These are phyloP conservation scores for Salvia rosmarinus DNA, from an alignment of 257 asterid genomes.

Conservation along the genomic window DNA sequence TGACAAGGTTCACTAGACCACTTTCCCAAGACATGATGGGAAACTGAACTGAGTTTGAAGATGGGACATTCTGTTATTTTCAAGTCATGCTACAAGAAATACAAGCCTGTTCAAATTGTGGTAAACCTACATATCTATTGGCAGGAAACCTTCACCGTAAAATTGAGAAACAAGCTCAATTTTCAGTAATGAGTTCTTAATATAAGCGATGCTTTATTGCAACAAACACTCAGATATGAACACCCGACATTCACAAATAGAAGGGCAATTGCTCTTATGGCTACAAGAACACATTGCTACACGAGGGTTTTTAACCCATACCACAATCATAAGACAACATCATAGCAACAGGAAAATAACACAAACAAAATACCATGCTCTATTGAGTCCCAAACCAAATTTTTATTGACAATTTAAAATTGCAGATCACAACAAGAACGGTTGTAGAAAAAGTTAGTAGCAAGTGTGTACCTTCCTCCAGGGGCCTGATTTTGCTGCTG, in stretches of 20 bases:
- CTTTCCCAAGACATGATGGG: not conserved
- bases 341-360: not conserved
- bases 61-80: not conserved
- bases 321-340: not conserved
- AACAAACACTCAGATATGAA: slow-evolving; percentile 10
- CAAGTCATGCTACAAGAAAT: not conserved
- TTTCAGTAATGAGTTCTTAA: not conserved
- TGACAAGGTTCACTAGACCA: not conserved
- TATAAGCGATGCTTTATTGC: not conserved
- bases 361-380: not conserved
- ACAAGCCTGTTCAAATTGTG: not conserved
- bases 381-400: too few relatives aligned
- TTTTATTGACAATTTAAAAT: not conserved
- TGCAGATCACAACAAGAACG: not conserved
- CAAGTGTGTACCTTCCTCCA: slow-evolving; percentile 90
- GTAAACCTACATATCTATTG: not conserved
- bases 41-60: not conserved
- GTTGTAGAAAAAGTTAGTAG: slow-evolving; percentile 2
- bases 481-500: slow-evolving; percentile 88
- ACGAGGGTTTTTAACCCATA: not conserved
- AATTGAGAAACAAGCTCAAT: not conserved
- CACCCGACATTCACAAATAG: not conserved
- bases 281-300: not conserved
- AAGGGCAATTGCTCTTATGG: not conserved
- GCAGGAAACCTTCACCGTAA: not conserved